These are phyloP conservation scores for Phytophthora chlamydospora DNA, from an alignment of 352 stramenopile species.

Conservation along the genomic window DNA sequence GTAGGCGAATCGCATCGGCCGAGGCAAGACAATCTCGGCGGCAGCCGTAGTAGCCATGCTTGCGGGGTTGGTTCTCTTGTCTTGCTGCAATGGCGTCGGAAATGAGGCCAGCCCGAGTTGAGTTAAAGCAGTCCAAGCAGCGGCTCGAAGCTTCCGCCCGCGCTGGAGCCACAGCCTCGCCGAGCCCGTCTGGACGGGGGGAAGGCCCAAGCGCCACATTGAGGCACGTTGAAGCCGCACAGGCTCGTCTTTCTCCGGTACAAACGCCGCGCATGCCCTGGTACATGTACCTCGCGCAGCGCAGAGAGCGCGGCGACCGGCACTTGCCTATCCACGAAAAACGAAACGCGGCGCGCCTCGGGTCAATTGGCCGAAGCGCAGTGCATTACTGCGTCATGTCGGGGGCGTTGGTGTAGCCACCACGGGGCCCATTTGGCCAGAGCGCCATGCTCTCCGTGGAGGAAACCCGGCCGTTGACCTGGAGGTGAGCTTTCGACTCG, in stretches of 20 bases:
- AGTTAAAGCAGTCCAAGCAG: conserved; percentile 9
- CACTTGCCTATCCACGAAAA: conserved; percentile 21
- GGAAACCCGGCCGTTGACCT: no score
- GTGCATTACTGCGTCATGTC: no score
- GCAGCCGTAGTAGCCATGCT: not conserved
- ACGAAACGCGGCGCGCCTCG: no score
- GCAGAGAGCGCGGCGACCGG: conserved; percentile 17
- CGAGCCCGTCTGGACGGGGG: conserved; percentile 25
- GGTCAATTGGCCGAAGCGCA: no score
- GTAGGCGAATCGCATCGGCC: not conserved
- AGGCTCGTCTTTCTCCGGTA: conserved; percentile 26
- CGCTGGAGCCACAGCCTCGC: conserved; percentile 8
- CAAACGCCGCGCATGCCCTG: conserved; percentile 9
- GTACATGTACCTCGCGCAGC: conserved; percentile 20
- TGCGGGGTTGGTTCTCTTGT: not conserved
- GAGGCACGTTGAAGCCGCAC: conserved; percentile 26
- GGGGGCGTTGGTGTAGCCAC: no score
- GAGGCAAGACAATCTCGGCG: conserved; percentile 11
- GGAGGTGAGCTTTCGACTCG: conserved; percentile 3
- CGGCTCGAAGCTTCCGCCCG: not conserved
- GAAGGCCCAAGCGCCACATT: conserved; percentile 30
- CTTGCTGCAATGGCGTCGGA: conserved; percentile 3
- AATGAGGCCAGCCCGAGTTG: conserved; percentile 7
- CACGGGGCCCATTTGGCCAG: no score
- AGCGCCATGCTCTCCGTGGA: no score